Conservation (phyloP, 2,329 filamentous ascomycete species). For the Apiospora hydei region DNA sequence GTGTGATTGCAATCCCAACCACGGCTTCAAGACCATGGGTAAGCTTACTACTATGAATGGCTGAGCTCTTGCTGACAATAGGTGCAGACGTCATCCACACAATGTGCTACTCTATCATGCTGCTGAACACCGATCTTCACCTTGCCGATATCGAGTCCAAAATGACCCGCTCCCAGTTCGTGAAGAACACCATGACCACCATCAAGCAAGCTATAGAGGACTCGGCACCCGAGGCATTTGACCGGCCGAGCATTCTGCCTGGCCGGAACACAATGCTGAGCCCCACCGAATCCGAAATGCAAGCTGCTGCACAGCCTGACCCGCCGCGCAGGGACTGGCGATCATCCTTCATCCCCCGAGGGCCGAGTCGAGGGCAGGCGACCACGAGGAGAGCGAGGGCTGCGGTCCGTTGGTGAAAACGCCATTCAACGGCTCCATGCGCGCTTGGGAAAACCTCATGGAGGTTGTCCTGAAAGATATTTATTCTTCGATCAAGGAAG, state of each 20-base stretch:
- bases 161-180: conserved; percentile 94
- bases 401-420: conserved; percentile 80
- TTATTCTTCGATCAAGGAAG: conserved; percentile 86
- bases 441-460: conserved; percentile 87
- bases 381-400: conserved; percentile 49
- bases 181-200: conserved; percentile 95
- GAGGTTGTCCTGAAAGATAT: conserved; percentile 93
- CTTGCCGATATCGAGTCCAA: conserved; percentile 94
- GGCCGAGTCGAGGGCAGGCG: conserved; percentile 51
- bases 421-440: conserved; percentile 76
- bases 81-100: conserved; percentile 88
- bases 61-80: conserved; percentile 40
- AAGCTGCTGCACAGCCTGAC: conserved; percentile 34
- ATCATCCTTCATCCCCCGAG: conserved; percentile 59
- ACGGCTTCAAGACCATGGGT: conserved; percentile 92
- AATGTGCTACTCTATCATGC: conserved; percentile 93
- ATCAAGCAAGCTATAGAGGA: conserved; percentile 80
- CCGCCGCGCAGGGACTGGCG: conserved; percentile 44
- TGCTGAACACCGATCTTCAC: conserved; percentile 96
- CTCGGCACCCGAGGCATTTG: conserved; percentile 71
- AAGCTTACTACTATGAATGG: conserved; percentile 44
- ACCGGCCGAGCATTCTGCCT: conserved; percentile 63
- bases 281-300: conserved; percentile 36
- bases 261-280: conserved; percentile 44
- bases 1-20: conserved; percentile 91